phyloP scores from a whole-genome alignment of 345 rosid genomes.

The Dipteronia sinensis region DNA sequence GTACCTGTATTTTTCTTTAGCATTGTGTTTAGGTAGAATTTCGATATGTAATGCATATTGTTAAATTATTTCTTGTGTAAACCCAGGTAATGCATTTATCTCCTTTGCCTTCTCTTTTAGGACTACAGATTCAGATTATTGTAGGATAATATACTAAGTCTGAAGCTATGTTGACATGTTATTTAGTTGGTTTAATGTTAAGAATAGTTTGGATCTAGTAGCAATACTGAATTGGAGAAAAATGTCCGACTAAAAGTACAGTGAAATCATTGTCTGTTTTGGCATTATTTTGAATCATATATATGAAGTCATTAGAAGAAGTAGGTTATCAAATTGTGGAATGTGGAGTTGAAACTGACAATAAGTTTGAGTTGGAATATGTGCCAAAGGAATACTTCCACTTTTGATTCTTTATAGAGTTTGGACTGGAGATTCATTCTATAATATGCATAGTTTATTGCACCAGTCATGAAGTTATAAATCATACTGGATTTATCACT shows the following conservation, averaged over 20 bases:
- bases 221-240: not conserved
- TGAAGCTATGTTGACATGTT: not conserved
- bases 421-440: not conserved
- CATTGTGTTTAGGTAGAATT: not conserved
- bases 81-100: not conserved
- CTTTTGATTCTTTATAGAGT: not conserved
- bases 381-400: not conserved
- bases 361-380: not conserved
- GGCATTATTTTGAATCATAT: not conserved
- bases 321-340: not conserved
- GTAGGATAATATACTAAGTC: not conserved
- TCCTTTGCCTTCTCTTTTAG: not conserved
- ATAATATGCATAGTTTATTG: not conserved
- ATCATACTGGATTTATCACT: not conserved
- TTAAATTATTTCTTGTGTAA: not conserved
- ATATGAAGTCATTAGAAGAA: not conserved
- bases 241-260: not conserved
- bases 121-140: not conserved
- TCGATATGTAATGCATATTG: not conserved
- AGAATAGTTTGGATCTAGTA: not conserved
- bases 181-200: conserved; percentile 7
- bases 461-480: not conserved
- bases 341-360: conserved; percentile 2
- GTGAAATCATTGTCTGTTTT: not conserved
- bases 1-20: not conserved